Percentiles rank a stretch among this genome's conserved stretches.
phyloP scores from a whole-genome alignment of 2,329 filamentous ascomycete genomes.

The Hypoxylon sp. region DNA sequence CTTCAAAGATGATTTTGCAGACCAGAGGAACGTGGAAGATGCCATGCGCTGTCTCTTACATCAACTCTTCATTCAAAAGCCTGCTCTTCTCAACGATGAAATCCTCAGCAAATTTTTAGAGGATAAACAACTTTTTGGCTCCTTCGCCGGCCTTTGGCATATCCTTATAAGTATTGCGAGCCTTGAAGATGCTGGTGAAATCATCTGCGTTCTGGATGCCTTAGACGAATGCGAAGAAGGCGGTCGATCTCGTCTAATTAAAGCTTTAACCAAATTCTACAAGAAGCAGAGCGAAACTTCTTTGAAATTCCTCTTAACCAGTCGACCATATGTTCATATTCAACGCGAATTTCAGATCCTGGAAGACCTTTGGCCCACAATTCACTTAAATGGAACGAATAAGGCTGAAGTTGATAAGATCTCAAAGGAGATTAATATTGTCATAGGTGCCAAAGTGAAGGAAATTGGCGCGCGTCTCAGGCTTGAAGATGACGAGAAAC shows the following conservation, averaged over 20 bases:
- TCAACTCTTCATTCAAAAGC: slow-evolving; percentile 55
- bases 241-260: slow-evolving; percentile 36
- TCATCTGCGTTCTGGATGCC: slow-evolving; percentile 58
- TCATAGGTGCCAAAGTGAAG: slow-evolving; percentile 49
- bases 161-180: slow-evolving; percentile 45
- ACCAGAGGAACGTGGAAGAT: slow-evolving; percentile 52
- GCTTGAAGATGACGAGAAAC: slow-evolving; percentile 7
- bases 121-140: slow-evolving; percentile 44
- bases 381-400: slow-evolving; percentile 52
- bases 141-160: slow-evolving; percentile 52
- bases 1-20: slow-evolving; percentile 59
- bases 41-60: slow-evolving; percentile 57
- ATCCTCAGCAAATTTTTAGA: slow-evolving; percentile 43
- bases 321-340: slow-evolving; percentile 55
- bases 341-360: slow-evolving; percentile 46
- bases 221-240: slow-evolving; percentile 58
- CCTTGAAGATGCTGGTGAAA: slow-evolving; percentile 36
- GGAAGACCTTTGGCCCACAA: slow-evolving; percentile 43
- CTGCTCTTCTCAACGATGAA: slow-evolving; percentile 46
- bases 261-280: slow-evolving; percentile 50
- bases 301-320: slow-evolving; percentile 59
- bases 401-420: slow-evolving; percentile 51
- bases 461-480: slow-evolving; percentile 11
- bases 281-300: slow-evolving; percentile 11
- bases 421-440: slow-evolving; percentile 52